Percentiles rank a stretch among this genome's conserved stretches.
phyloP scores from a whole-genome alignment of 2,329 filamentous ascomycete species.

The Stagonosporopsis vannaccii region DNA sequence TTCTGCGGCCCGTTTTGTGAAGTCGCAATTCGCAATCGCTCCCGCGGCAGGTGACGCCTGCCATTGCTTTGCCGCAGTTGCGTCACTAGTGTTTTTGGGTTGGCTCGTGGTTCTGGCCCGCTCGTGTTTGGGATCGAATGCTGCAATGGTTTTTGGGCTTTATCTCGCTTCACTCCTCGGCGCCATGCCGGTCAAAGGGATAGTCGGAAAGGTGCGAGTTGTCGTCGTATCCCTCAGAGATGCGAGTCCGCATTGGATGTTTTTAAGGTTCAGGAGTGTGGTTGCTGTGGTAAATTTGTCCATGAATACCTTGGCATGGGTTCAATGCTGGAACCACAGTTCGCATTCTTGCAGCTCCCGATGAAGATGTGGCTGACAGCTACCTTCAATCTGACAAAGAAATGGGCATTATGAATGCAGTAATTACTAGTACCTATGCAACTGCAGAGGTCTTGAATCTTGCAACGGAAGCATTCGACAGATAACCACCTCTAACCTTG shows the following conservation, averaged over 20 bases:
- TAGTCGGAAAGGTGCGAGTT: conserved; percentile 9
- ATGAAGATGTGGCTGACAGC: background rate
- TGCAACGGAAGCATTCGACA: background rate
- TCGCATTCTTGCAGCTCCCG: no score
- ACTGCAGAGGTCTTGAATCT: background rate
- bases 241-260: background rate
- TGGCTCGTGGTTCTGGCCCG: background rate
- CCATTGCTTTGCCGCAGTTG: background rate
- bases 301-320: background rate
- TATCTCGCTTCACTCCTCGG: conserved; percentile 13
- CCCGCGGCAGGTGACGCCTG: conserved; percentile 5
- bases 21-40: conserved; percentile 15
- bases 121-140: background rate
- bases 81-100: conserved; percentile 7
- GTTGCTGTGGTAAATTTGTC: background rate
- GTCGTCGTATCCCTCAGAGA: conserved; percentile 2
- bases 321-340: background rate
- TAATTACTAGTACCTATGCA: background rate
- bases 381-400: background rate
- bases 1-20: conserved; percentile 6
- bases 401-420: background rate
- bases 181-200: conserved; percentile 17
- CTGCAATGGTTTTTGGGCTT: background rate
- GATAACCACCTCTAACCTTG: conserved; percentile 9
- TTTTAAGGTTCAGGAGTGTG: background rate